Evolutionary conservation across 163 green algal genomes (phyloP), one percentile per base, ranked within the genome.

Genomic region (Botryococcus braunii): DNA sequence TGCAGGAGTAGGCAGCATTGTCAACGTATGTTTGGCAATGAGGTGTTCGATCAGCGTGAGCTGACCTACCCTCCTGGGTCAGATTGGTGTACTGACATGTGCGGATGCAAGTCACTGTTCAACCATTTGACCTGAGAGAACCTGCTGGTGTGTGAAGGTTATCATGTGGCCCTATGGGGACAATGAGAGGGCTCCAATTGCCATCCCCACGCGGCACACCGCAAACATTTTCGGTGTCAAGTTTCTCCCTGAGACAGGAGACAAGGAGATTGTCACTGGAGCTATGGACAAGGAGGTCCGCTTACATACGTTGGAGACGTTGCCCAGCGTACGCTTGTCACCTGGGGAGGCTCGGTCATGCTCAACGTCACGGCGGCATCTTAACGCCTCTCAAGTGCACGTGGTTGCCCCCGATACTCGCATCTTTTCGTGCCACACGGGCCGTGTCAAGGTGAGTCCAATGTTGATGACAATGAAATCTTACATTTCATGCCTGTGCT

Each of bases 141-240:
- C 56, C 39, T 17, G 0, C 32, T 27, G 38, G 23, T 47, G 2
- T 6, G n/a, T 69, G 68, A 76, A 89, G 79, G 73, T 91, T 2
- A 62, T 89, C 34, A 71, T 95, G 21, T 95, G 86, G 88, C 69
- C 73, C 38, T 87, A 87, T 66, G 84, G 82, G 34, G 81, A 92
- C 46, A 69, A 65, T 0, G 52, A 74, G 9, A 59, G 52, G 6
- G 56, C 67, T 17, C 83, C 85, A 0, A 27, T 95, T 27, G 60
- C 71, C 2, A 21, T 96, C 0, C 60, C 76, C 0, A 96, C 90
- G 1, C 55, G 84, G 43, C 90, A 96, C 74, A 68, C 80, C 32
- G 79, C 74, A 36, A 96, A 96, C 78, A 91, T 96, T 41, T 96
- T 96, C 79, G 90, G 89, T 6, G 81, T 92, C 3, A 57, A 77